Evolutionary conservation across 2,329 filamentous ascomycete species (phyloP).

Genomic region (Phialophora expanda): DNA sequence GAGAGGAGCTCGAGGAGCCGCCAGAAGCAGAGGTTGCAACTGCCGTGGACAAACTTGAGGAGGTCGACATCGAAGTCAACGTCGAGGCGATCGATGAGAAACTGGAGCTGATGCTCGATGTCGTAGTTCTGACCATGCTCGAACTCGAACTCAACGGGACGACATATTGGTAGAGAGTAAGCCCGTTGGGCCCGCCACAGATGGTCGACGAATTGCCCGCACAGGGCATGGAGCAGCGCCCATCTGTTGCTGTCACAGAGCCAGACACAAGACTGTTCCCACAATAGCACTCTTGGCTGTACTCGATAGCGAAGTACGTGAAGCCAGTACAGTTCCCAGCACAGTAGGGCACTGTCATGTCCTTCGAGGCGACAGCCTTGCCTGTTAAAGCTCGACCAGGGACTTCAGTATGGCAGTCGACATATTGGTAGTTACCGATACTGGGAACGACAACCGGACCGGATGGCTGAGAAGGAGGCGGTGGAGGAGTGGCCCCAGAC

Average conservation of each 20-base stretch:
- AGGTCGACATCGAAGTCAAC: neutral
- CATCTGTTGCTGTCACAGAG: conserved; percentile 26
- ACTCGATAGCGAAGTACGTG: conserved; percentile 49
- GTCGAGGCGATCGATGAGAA: neutral
- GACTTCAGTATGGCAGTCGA: conserved; percentile 34
- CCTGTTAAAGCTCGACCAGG: conserved; percentile 31
- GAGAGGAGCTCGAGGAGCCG: neutral
- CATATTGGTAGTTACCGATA: conserved; percentile 30
- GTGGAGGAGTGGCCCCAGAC: conserved; percentile 20
- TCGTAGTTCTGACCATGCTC: conserved; percentile 14
- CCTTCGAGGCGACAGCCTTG: conserved; percentile 25
- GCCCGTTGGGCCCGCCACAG: conserved; percentile 40
- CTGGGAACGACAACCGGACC: conserved; percentile 31
- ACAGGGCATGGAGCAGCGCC: conserved; percentile 37
- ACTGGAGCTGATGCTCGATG: neutral
- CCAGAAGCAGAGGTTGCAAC: neutral
- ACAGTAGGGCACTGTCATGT: conserved; percentile 32
- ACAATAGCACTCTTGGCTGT: conserved; percentile 46
- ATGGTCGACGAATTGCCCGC: conserved; percentile 39
- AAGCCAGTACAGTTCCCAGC: conserved; percentile 39
- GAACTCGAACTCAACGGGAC: conserved; percentile 25
- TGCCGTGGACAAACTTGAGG: neutral
- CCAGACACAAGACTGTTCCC: conserved; percentile 39
- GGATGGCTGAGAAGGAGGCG: conserved; percentile 14
- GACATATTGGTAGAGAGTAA: conserved; percentile 36